Conservation (phyloP, 306 rosid species). For the Cicer cuneatum region DNA sequence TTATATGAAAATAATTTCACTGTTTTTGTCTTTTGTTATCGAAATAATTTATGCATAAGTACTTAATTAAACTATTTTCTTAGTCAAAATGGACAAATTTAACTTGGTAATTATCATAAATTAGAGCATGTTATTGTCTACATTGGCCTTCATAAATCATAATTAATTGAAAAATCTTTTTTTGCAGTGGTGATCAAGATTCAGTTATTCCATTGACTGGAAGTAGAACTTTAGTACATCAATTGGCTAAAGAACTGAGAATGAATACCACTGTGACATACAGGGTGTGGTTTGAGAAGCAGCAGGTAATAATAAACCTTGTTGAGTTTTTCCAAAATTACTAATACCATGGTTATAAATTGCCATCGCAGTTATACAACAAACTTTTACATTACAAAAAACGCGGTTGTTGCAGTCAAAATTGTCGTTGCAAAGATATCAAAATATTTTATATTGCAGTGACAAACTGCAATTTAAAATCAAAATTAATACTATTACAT, state of each 20-base stretch:
- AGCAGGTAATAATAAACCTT: conserved; percentile 61
- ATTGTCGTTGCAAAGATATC: too few species aligned
- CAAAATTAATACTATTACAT: too few species aligned
- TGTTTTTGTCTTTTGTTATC: not conserved
- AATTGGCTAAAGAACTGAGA: conserved; percentile 64
- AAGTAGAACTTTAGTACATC: conserved; percentile 75
- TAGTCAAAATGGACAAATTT: too few species aligned
- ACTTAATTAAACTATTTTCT: too few species aligned
- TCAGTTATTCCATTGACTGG: conserved; percentile 95
- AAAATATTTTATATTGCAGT: too few species aligned
- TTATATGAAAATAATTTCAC: not conserved
- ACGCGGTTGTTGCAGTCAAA: too few species aligned
- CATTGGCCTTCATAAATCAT: not conserved
- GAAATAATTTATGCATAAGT: not conserved
- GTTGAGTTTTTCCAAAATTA: conserved; percentile 26
- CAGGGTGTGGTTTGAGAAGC: conserved; percentile 91
- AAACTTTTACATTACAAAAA: too few species aligned
- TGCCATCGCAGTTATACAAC: too few species aligned
- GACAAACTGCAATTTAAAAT: too few species aligned
- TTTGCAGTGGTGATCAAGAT: conserved; percentile 93
- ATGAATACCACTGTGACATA: conserved; percentile 82
- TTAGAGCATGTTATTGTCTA: too few species aligned
- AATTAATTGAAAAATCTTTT: conserved; percentile 9
- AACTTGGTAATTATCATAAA: too few species aligned
- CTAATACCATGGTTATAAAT: too few species aligned